phyloP scores from a whole-genome alignment of 345 rosid genomes.

The Linum usitatissimum region DNA sequence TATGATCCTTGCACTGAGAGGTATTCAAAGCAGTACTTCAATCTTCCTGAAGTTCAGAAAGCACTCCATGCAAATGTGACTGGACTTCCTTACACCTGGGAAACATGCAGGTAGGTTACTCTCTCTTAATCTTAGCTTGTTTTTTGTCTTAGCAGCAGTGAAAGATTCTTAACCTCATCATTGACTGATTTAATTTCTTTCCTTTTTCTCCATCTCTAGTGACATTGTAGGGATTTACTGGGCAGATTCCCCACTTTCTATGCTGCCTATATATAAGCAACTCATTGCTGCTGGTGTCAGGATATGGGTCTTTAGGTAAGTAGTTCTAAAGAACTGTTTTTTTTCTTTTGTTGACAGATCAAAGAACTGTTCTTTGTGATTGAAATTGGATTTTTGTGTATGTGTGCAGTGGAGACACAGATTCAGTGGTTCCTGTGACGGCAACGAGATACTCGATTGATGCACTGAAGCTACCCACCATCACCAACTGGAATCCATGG shows the following conservation, averaged over 20 bases:
- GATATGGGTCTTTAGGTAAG: conserved; percentile 84
- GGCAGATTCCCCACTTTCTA: conserved; percentile 78
- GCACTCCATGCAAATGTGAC: conserved; percentile 93
- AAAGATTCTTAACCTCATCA: not conserved
- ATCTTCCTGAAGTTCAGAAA: conserved; percentile 76
- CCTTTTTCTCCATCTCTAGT: conserved; percentile 25
- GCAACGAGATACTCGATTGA: conserved; percentile 45
- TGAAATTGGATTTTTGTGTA: too few relatives aligned
- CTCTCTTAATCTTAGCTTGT: not conserved
- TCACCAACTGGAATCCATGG: conserved; percentile 50
- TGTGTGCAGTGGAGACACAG: conserved; percentile 45
- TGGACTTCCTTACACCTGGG: conserved; percentile 59
- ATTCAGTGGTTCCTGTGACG: conserved; percentile 48
- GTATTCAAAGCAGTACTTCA: conserved; percentile 64
- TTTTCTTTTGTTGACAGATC: too few relatives aligned
- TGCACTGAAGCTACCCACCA: conserved; percentile 30
- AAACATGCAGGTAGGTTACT: conserved; percentile 87
- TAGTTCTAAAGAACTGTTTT: not conserved
- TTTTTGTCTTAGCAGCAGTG: not conserved
- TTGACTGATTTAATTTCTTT: not conserved
- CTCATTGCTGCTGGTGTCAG: conserved; percentile 68
- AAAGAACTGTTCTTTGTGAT: too few relatives aligned
- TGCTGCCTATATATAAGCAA: conserved; percentile 92
- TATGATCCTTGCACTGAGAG: conserved; percentile 96
- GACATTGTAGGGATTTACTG: conserved; percentile 57